Base-by-base conservation (phyloP, 2,329 filamentous ascomycete species). In the Coniochaeta ligniaria region DNA sequence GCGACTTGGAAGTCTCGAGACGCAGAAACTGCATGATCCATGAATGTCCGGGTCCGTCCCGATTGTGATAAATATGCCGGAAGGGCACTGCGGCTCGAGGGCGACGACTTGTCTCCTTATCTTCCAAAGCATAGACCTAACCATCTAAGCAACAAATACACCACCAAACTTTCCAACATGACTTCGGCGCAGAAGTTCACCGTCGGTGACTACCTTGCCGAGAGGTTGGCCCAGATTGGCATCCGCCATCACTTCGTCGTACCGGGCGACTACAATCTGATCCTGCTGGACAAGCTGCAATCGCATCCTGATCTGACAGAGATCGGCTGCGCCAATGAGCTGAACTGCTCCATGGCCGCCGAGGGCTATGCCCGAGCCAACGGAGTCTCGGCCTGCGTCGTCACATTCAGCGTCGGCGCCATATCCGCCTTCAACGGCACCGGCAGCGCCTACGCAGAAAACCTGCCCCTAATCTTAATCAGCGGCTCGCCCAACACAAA, bases 261-360 rank as follows among this genome's bases (percentile, higher is more conserved):
- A 7, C 68, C 68, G 6, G 68, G 68, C 52, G 68, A 70, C 63
- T 70, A 68, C 68, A 70, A 70, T 63, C 66, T 70, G 57, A 62
- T 69, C 62, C 66, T 70, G 16, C 66, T 70, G 60, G 68, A 70
- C 65, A 68, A 70, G 62, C 65, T 70, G 14, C 63, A 66, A 45
- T 63, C 64, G 31, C 60, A 68, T 52, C 65, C 66, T 12, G 60
- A 66, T 33, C 63, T 70, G 28, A 66, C 56, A 22, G 66, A 69
- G 61, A 59, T 70, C 54, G 68, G 68, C 33, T 70, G 67, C 36
- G 64, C 67, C 45, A 70, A 70, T 59, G 69, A 70, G 65, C 68
- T 70, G 61, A 70, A 70, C 64, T 70, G 66, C 63, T 65, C 64
- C 47, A 60, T 70, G 59, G 68, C 69, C 35, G 69, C 69, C 52